A percentile compares a stretch with the other conserved stretches of the same genome.
Conservation (phyloP, 2,329 filamentous ascomycete species). For the Calonectria fujianensis region DNA sequence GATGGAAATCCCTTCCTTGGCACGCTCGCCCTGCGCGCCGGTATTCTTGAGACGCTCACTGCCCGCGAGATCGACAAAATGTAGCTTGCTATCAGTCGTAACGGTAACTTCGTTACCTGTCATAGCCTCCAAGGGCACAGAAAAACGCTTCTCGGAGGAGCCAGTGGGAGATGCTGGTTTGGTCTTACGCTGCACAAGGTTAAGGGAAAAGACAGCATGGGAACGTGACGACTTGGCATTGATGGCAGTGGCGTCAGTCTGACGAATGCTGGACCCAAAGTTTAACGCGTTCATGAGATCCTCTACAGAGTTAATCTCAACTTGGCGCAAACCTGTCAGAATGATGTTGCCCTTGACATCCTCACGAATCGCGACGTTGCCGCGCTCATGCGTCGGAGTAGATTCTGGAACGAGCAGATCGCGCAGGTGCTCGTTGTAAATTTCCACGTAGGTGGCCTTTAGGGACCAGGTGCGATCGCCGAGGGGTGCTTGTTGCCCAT, state of each 20-base stretch:
- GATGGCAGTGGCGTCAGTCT: slow-evolving; percentile 97
- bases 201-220: slow-evolving; percentile 97
- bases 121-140: slow-evolving; percentile 88
- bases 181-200: slow-evolving; percentile 89
- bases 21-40: slow-evolving; percentile 93
- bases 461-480: slow-evolving; percentile 90
- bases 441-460: slow-evolving; percentile 96
- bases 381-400: slow-evolving; percentile 81
- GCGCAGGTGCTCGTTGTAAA: slow-evolving; percentile 97
- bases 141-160: slow-evolving; percentile 87
- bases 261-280: slow-evolving; percentile 94
- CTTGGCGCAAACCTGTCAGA: slow-evolving; percentile 90
- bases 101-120: slow-evolving; percentile 79
- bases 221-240: slow-evolving; percentile 98
- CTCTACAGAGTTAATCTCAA: slow-evolving; percentile 92
- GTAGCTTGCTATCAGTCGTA: slow-evolving; percentile 97
- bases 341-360: slow-evolving; percentile 96
- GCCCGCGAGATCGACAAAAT: slow-evolving; percentile 98
- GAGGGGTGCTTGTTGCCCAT: slow-evolving; percentile 69
- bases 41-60: slow-evolving; percentile 99
- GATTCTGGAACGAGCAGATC: slow-evolving; percentile 90
- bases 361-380: slow-evolving; percentile 91
- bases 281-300: slow-evolving; percentile 92
- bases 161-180: slow-evolving; percentile 69
- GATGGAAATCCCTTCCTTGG: slow-evolving; percentile 97